phyloP scores from a whole-genome alignment of 2,329 filamentous ascomycete genomes.

The Colletotrichum aenigma region DNA sequence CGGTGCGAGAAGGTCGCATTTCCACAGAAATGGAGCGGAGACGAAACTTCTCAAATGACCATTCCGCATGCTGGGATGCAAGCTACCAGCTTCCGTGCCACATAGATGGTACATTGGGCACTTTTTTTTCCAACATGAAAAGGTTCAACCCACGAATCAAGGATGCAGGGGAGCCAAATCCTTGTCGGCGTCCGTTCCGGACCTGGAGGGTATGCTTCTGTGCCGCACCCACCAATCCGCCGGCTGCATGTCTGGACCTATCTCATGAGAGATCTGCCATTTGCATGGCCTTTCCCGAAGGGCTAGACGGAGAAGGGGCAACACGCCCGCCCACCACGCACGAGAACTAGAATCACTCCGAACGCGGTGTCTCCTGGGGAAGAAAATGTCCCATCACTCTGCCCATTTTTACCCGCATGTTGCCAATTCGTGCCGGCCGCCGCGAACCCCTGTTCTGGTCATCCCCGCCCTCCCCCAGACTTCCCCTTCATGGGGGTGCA shows the following conservation, averaged over 20 bases:
- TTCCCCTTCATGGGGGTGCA: conserved; percentile 1
- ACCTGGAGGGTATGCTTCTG: neutral
- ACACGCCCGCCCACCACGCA: neutral
- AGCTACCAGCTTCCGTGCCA: neutral
- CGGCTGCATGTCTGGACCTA: neutral
- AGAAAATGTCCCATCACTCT: conserved; percentile 16
- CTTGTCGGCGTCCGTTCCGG: neutral
- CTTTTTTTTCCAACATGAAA: neutral
- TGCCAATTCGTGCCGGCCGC: conserved; percentile 17
- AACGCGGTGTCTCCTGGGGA: neutral
- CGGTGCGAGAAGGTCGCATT: neutral
- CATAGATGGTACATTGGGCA: neutral
- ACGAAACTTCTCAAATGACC: neutral
- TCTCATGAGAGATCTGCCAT: neutral
- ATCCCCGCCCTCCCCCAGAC: conserved; percentile 7
- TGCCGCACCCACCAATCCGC: conserved; percentile 3
- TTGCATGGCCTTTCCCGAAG: neutral
- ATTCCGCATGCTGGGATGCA: neutral
- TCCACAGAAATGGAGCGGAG: conserved; percentile 6
- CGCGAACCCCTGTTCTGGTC: conserved; percentile 20
- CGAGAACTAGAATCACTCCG: neutral
- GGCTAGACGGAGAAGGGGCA: neutral
- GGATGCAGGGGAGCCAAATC: neutral
- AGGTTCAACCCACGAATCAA: conserved; percentile 3
- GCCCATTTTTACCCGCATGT: conserved; percentile 23